Conservation (phyloP, 2,329 filamentous ascomycete genomes). For the Trichoderma sp. region DNA sequence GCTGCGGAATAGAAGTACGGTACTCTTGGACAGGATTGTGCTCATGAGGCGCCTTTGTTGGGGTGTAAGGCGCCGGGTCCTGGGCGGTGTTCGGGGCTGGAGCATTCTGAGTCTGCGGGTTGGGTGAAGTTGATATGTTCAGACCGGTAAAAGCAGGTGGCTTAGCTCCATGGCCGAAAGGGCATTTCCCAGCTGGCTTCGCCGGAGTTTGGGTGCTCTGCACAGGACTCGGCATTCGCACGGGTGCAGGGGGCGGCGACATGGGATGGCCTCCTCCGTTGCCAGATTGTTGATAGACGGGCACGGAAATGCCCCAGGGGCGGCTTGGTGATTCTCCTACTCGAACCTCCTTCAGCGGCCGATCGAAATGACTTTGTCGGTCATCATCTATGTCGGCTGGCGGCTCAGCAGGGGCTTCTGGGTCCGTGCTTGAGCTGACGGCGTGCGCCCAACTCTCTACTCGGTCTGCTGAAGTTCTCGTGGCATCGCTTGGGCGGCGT, state of each 20-base stretch:
- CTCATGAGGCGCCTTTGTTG: slow-evolving; percentile 28
- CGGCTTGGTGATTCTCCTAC: slow-evolving; percentile 91
- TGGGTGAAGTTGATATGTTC: slow-evolving; percentile 21
- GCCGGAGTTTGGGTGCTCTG: slow-evolving; percentile 31
- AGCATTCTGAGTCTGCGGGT: slow-evolving; percentile 22
- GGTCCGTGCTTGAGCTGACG: slow-evolving; percentile 58
- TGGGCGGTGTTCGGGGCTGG: slow-evolving; percentile 17
- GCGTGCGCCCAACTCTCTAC: slow-evolving; percentile 86
- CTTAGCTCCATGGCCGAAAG: slow-evolving; percentile 57
- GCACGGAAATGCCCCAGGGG: slow-evolving; percentile 89
- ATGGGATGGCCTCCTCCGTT: slow-evolving; percentile 45
- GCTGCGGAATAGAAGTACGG: slow-evolving; percentile 36
- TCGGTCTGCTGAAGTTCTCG: slow-evolving; percentile 63
- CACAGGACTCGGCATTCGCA: slow-evolving; percentile 48
- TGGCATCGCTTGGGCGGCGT: slow-evolving; percentile 45
- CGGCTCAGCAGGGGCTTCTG: slow-evolving; percentile 35
- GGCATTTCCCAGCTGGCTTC: slow-evolving; percentile 52
- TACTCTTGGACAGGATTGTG: slow-evolving; percentile 26
- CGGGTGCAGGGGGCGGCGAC: slow-evolving; percentile 60
- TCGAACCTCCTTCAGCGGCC: slow-evolving; percentile 83
- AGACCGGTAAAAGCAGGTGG: slow-evolving; percentile 39
- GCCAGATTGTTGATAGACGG: slow-evolving; percentile 51
- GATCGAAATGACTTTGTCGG: slow-evolving; percentile 75
- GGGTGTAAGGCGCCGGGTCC: slow-evolving; percentile 27
- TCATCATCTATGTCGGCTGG: slow-evolving; percentile 49